Percentiles rank a stretch among this genome's conserved stretches.
Evolutionary conservation across 2,329 filamentous ascomycete genomes (phyloP).

Genomic region (Trichophyton benhamiae): DNA sequence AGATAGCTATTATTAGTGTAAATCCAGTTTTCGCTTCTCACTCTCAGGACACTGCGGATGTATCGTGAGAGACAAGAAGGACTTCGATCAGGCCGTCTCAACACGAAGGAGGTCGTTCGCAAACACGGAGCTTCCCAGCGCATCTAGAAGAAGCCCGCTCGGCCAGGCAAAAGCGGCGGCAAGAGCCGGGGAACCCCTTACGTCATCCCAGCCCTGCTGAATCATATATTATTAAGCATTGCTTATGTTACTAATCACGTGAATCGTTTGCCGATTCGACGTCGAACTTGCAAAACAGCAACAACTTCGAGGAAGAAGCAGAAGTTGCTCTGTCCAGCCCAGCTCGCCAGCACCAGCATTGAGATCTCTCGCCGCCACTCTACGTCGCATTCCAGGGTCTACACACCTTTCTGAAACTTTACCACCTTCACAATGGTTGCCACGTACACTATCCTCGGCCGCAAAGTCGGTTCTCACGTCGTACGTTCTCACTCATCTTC

Average conservation of each 20-base stretch:
- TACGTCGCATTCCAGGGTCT: not conserved
- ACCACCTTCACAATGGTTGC: conserved; percentile 36
- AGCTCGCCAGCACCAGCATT: not conserved
- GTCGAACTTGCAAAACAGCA: conserved; percentile 1
- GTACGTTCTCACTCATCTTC: conserved; percentile 27
- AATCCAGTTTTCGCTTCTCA: no score
- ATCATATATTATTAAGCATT: not conserved
- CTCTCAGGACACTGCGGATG: not conserved
- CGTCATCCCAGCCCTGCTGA: not conserved
- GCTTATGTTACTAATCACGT: not conserved
- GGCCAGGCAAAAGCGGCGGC: not conserved
- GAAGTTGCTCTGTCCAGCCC: not conserved
- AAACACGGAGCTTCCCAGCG: not conserved
- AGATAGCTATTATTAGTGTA: not conserved
- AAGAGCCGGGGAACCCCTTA: not conserved
- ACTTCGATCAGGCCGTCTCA: not conserved
- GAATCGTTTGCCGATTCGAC: not conserved
- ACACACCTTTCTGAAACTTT: not conserved
- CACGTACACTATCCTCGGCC: conserved; percentile 41
- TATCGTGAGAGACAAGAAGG: not conserved
- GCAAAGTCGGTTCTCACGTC: conserved; percentile 41
- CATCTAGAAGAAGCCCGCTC: not conserved
- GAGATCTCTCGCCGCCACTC: not conserved
- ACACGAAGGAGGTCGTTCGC: not conserved
- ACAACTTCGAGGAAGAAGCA: not conserved